Percentiles rank a stretch among this genome's conserved stretches.
phyloP scores from a whole-genome alignment of 257 asterid species.

The Gardenia jasminoides region DNA sequence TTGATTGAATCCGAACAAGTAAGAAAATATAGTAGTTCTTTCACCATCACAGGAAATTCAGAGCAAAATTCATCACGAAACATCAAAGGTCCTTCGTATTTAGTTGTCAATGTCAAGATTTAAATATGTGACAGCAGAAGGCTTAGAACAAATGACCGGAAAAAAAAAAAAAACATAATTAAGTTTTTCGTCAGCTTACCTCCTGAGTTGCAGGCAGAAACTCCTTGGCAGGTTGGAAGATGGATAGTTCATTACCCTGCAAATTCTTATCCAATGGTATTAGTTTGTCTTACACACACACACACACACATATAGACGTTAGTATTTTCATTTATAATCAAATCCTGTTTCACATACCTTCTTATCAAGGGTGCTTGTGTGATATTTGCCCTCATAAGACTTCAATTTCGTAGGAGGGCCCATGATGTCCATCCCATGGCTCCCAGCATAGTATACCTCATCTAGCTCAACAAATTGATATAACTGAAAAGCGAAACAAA shows the following conservation, averaged over 20 bases:
- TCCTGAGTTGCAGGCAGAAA: slow-evolving; percentile 58
- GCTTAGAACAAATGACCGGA: not conserved
- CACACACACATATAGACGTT: too few species aligned
- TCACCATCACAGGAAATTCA: not conserved
- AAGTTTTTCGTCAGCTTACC: slow-evolving; percentile 30
- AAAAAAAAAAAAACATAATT: not conserved
- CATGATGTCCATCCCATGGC: slow-evolving; percentile 95
- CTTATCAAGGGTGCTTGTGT: slow-evolving; percentile 39
- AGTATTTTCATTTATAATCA: too few species aligned
- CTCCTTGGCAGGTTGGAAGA: slow-evolving; percentile 83
- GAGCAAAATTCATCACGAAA: not conserved
- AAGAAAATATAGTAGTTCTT: not conserved
- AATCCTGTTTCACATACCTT: slow-evolving; percentile 24
- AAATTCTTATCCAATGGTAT: not conserved
- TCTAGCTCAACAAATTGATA: slow-evolving; percentile 71
- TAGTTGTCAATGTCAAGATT: not conserved
- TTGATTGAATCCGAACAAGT: not conserved
- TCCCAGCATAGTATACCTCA: slow-evolving; percentile 85
- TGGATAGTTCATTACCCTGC: slow-evolving; percentile 62
- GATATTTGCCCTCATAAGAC: slow-evolving; percentile 49
- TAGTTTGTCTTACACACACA: not conserved
- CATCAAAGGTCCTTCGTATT: not conserved
- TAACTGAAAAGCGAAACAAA: slow-evolving; percentile 40
- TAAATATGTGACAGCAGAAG: not conserved
- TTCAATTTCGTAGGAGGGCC: slow-evolving; percentile 49